Base-by-base conservation (phyloP, 2,329 filamentous ascomycete species). In the Gnomoniopsis sp. region DNA sequence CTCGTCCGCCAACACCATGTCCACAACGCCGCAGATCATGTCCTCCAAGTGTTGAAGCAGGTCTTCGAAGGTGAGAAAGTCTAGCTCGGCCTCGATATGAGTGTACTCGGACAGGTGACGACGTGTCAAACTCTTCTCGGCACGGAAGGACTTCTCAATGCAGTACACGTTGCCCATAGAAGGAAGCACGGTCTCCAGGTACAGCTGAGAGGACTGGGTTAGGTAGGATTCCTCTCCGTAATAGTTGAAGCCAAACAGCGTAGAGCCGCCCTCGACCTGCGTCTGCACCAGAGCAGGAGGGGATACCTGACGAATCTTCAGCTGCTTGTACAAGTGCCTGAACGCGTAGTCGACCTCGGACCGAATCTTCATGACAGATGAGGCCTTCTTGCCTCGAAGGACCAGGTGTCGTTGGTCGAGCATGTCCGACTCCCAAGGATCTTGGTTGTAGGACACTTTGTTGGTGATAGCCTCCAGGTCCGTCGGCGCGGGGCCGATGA, bases 71-170 rank as follows among this genome's bases (percentile, higher is more conserved):
- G 84, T 85, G 78, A 99, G 96, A 72, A 95, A 98, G 79, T 98
- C 95, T 61, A 99, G 83, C 75, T 99, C 95, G 60, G 88, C 93
- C 77, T 99, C 95, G 66, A 99, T 85, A 78, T 99, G 95, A 1
- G 93, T 96, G 79, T 97, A 99, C 77, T 99, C 95, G 50, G 91
- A 90, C 68, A 99, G 78, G 73, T 99, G 95, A 69, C 95, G 90
- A 62, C 95, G 89, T 52, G 95, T 99, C 59, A 98, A 81, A 7
- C 89, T 93, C 78, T 97, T 97, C 77, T 99, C 95, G 15, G 95
- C 95, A 62, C 95, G 93, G 88, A 99, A 99, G 2, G 93, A 98
- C 75, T 96, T 96, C 75, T 96, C 93, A 69, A 99, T 93, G 72
- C 93, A 98, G 83, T 96, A 99, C 55, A 97, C 92, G 72, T 97